Conservation (phyloP, 768 basidiomycete species). For the Piloderma croceum region DNA sequence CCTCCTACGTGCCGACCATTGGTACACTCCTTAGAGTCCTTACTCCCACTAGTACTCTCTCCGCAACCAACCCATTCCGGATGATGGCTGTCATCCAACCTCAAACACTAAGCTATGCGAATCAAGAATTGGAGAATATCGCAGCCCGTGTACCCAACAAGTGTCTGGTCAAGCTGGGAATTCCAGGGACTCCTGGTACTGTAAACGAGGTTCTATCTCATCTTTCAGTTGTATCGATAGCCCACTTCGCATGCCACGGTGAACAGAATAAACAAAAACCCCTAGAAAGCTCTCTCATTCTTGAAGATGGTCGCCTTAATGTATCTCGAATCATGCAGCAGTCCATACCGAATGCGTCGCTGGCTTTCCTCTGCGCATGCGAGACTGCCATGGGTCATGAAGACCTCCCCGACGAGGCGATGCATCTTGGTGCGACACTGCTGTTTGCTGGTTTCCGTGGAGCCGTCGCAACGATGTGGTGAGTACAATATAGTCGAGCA, state of each 20-base stretch:
- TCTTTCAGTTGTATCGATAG: slow-evolving; percentile 10
- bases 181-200: slow-evolving; percentile 7
- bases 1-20: too few relatives aligned
- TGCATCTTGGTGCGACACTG: slow-evolving; percentile 21
- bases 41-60: slow-evolving; percentile 8
- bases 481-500: too few relatives aligned
- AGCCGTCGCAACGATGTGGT: too few relatives aligned
- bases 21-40: slow-evolving; percentile 7
- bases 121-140: slow-evolving; percentile 9
- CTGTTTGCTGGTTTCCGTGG: too few relatives aligned
- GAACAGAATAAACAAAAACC: too few relatives aligned
- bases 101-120: slow-evolving; percentile 4
- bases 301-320: slow-evolving; percentile 15
- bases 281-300: slow-evolving; percentile 19
- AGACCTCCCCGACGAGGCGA: slow-evolving; percentile 18
- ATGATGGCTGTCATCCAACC: slow-evolving; percentile 13
- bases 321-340: slow-evolving; percentile 23
- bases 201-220: slow-evolving; percentile 19
- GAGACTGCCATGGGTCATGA: slow-evolving; percentile 25
- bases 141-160: slow-evolving; percentile 6
- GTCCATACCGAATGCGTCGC: too few relatives aligned
- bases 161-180: too few relatives aligned
- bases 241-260: slow-evolving; percentile 33
- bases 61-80: too few relatives aligned
- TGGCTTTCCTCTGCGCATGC: too few relatives aligned